Evolutionary conservation across 306 rosid species (phyloP), one percentile per base, ranked within the genome.

Genomic region (Cicer cuneatum): DNA sequence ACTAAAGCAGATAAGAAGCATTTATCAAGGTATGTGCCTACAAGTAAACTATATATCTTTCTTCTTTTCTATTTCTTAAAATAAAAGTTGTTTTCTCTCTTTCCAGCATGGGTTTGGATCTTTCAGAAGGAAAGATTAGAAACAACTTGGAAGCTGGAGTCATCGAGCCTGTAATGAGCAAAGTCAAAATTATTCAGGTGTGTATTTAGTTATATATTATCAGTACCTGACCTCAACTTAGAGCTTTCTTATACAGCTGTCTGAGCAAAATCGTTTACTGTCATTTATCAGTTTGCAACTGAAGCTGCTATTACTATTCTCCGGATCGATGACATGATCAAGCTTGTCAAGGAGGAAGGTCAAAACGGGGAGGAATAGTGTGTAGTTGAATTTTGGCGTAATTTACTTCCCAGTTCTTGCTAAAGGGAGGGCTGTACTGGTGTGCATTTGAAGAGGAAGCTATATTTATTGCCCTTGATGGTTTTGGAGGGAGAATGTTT

Each of bases 121-220:
- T 94, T 40, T 18, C 64, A n/a, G 85, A 94, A 59, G 99, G 99
- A 69, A 62, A 80, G 12, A 52, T 92, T 16, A 87, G 97, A 9
- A 90, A 94, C 85, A 94, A 94, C 90, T 83, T 94, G 75, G 97
- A 94, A 59, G 97, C 99, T n/a, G 99, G 99, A 79, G 99, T 94
- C 79, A 91, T 94, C 72, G 99, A 94, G 78, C 99, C 99, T 15
- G 97, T 97, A 67, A 94, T 94, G 99, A 94, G 99, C 85, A 94
- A 94, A 90, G 89, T 94, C 54, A 94, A 94, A 86, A 92, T 94
- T 80, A 87, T 94, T 83, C 97, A 94, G 96, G 98, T 90, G 74
- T 15, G 43, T 57, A 8, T 29, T 15, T 39, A 10, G 66, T 61
- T 72, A 38, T 33, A 7, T 21, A 51, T 45, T 6, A 42, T 46